Evolutionary conservation across 371 early-diverging fungal genomes (phyloP).

Genomic region (Mucor piriformis): DNA sequence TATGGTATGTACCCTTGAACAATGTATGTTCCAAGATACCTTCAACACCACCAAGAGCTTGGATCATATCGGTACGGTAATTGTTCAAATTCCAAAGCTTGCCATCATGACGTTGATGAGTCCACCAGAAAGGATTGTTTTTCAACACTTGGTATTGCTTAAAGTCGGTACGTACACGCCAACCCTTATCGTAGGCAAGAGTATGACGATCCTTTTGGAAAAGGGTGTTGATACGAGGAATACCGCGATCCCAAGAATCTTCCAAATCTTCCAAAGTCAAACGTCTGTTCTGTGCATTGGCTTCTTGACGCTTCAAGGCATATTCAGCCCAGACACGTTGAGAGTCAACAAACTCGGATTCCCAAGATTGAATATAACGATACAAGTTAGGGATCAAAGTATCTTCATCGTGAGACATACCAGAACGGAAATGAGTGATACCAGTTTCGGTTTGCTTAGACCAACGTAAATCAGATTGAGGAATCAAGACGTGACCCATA

Average conservation of each 20-base stretch:
- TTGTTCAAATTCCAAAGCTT: constrained; percentile 97
- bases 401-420: constrained; percentile 98
- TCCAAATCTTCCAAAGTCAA: constrained; percentile 96
- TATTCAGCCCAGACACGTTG: constrained; percentile 99
- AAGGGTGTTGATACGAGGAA: constrained; percentile 98
- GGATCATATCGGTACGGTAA: constrained; percentile 98
- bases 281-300: constrained; percentile 90
- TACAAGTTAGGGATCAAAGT: constrained; percentile 97
- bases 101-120: constrained; percentile 93
- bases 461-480: constrained; percentile 96
- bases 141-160: constrained; percentile 96
- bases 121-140: constrained; percentile 98
- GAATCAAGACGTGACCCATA: constrained; percentile 98
- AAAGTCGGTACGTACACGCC: constrained; percentile 96
- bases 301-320: constrained; percentile 96
- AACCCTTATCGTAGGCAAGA: constrained; percentile 98
- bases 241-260: constrained; percentile 98
- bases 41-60: constrained; percentile 98
- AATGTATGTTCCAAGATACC: constrained; percentile 98
- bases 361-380: constrained; percentile 98
- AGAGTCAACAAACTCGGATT: constrained; percentile 97
- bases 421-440: constrained; percentile 97
- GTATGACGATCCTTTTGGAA: constrained; percentile 97
- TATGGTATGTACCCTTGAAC: constrained; percentile 97
- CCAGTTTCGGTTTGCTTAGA: constrained; percentile 96